Evolutionary conservation across 163 green algal genomes (phyloP), one percentile per base, ranked within the genome.

Genomic region (Prototheca cutis): DNA sequence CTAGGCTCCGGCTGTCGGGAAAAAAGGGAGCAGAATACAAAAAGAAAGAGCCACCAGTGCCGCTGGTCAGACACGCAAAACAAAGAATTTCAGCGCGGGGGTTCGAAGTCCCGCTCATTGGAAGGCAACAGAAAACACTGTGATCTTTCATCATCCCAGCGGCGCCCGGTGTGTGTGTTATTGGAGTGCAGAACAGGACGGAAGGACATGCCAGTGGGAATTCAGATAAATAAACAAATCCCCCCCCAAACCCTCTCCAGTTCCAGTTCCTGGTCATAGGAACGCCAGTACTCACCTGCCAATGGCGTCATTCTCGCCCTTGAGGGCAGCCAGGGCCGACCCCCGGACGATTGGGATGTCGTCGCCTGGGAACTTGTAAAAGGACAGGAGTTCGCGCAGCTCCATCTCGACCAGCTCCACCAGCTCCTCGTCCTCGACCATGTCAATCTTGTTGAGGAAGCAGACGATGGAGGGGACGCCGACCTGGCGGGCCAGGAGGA

Each of bases 391-490:
- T 58, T 99, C 93, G 3, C 90, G 68, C 28, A 99, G 76, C 76
- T 99, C 93, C 89, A 99, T 96, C 75, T 99, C 93, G 39, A 98
- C 64, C 42, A 99, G 81, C 56, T 99, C 93, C 29, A 97, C 70
- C 34, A 99, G 79, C 78, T 99, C 93, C 68, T 95, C 80, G 68
- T 99, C 93, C 55, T 97, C 87, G 48, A 97, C 93, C 49, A 74
- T 77, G 67, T 99, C 93, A 25, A 92, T 84, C 82, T 99, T 99
- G 81, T 99, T 99, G 36, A 99, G 68, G 73, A 98, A 99, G 61
- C 89, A 88, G 42, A 98, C 93, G 23, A 99, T 83, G 49, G 74
- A 84, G 23, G 93, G 91, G 56, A 99, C 93, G 52, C 93, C 93
- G 21, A 98, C 91, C 82, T 98, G 93, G 27, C 89, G 79, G 4